Evolutionary conservation across 2,329 filamentous ascomycete genomes (phyloP), one percentile per base, ranked within the genome.

Genomic region (Fusarium sp.): DNA sequence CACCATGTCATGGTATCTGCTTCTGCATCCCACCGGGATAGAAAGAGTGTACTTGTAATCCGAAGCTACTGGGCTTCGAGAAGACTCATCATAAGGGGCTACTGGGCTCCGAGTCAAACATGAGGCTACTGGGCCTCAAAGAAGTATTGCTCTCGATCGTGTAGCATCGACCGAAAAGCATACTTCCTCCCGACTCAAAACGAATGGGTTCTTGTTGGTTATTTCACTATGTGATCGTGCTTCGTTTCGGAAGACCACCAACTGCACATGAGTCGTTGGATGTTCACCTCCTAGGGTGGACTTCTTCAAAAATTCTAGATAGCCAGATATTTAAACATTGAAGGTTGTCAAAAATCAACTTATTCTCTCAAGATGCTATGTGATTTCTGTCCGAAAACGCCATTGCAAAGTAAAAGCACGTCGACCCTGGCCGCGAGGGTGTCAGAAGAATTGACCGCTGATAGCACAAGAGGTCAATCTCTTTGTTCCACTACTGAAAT

Each of bases 181-280:
- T 48, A 18, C 37, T 32, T 51, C 48, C 21, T 37, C 48, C 42
- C 66, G 62, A 67, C 67, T 69, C 53, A 55, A 37, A 32, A 48
- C 41, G 58, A 58, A 65, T 59, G 63, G 51, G 51, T 56, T 68
- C 37, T 69, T 64, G 63, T 69, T 68, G 63, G 67, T 68, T 59
- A 54, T 68, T 68, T 68, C 58, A 56, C 63, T 47, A 54, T 58
- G 45, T 69, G 54, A 68, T 55, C 20, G 30, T 66, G 43, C 56
- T 69, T 72, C 64, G 46, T 69, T 65, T 62, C 53, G 56, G 55
- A 71, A 71, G 68, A 71, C 59, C 9, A 71, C 68, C 68, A 72
- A 69, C 64, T 47, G 28, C 46, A 71, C 42, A 72, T 58, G 51
- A 48, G 53, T 69, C 55, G 60, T 71, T 71, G 68, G 68, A 71